These are phyloP conservation scores for Coprinopsis strossmayeri DNA, from an alignment of 768 basidiomycete species.

Conservation along the genomic window DNA sequence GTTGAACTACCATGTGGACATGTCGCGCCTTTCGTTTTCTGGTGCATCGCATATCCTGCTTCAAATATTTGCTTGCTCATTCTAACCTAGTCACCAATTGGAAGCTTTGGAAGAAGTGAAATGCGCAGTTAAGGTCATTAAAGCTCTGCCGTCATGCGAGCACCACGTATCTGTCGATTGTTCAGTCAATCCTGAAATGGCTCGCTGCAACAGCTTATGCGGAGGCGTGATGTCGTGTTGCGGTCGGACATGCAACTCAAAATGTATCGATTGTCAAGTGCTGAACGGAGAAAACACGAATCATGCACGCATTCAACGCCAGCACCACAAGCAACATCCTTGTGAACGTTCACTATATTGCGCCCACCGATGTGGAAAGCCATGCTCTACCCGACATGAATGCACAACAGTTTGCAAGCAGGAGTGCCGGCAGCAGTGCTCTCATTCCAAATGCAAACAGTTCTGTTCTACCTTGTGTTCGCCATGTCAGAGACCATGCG, in stretches of 20 bases:
- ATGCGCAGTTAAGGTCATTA: slow-evolving; percentile 38
- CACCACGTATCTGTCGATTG: slow-evolving; percentile 40
- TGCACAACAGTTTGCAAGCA: slow-evolving; percentile 41
- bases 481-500: slow-evolving; percentile 57
- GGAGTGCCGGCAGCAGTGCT: slow-evolving; percentile 47
- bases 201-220: slow-evolving; percentile 16
- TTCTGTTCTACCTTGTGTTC: slow-evolving; percentile 50
- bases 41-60: slow-evolving; percentile 26
- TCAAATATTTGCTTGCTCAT: not conserved
- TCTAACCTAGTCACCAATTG: slow-evolving; percentile 31
- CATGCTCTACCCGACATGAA: slow-evolving; percentile 44
- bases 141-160: slow-evolving; percentile 45
- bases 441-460: slow-evolving; percentile 41
- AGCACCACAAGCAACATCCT: slow-evolving; percentile 34
- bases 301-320: slow-evolving; percentile 18
- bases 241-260: slow-evolving; percentile 38
- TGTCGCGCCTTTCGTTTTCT: slow-evolving; percentile 32
- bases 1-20: slow-evolving; percentile 59
- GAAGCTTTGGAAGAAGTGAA: slow-evolving; percentile 36
- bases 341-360: slow-evolving; percentile 52
- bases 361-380: slow-evolving; percentile 42
- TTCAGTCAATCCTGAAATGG: not conserved
- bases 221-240: slow-evolving; percentile 45
- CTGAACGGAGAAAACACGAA: not conserved
- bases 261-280: slow-evolving; percentile 44